Conservation (phyloP, 345 rosid species). For the Euphorbia tirucalli region DNA sequence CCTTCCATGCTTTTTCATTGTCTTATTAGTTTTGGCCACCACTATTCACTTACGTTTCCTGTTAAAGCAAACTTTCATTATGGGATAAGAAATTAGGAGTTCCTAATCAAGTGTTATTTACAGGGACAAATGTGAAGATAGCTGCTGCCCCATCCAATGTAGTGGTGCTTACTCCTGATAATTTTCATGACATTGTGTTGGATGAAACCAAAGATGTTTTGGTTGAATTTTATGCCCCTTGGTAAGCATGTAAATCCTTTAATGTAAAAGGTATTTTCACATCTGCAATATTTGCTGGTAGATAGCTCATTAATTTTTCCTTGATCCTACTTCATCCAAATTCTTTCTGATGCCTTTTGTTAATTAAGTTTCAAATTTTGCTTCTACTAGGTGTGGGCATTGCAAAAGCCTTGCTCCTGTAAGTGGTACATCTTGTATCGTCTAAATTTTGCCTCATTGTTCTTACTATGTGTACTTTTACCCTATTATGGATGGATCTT, state of each 20-base stretch:
- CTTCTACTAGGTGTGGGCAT: slow-evolving; percentile 89
- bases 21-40: background rate
- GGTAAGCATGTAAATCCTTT: slow-evolving; percentile 40
- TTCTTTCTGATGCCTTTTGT: background rate
- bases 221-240: slow-evolving; percentile 98
- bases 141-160: slow-evolving; percentile 74
- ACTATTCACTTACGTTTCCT: background rate
- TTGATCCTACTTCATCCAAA: background rate
- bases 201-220: slow-evolving; percentile 86
- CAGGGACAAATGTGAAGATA: slow-evolving; percentile 91
- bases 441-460: background rate
- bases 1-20: background rate
- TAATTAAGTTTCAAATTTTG: slow-evolving; percentile 18
- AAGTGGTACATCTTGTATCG: slow-evolving; percentile 27
- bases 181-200: slow-evolving; percentile 73
- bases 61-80: background rate
- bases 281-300: background rate
- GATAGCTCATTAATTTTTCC: background rate
- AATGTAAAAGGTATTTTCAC: background rate
- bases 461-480: background rate
- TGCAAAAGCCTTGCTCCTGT: slow-evolving; percentile 98
- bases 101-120: slow-evolving; percentile 16
- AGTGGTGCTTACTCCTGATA: slow-evolving; percentile 70
- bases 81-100: background rate
- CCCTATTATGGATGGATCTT: background rate